Base-by-base conservation (phyloP, 805 yeast species). In the Hanseniaspora clermontiae region DNA sequence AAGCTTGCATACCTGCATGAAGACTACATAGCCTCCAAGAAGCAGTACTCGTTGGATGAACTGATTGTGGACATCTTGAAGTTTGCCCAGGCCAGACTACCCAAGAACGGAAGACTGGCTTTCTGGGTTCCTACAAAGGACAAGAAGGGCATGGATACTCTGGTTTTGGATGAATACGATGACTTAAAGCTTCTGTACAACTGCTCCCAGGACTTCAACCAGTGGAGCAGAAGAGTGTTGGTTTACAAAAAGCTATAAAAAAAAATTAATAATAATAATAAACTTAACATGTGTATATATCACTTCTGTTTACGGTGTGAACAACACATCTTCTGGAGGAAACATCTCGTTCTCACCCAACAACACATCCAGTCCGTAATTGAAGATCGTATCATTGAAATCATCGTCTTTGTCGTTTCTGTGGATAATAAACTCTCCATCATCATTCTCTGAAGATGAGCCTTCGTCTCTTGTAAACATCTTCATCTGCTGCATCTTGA, bases 61-160 rank as follows among this genome's bases (percentile, higher is more conserved):
- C 72, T 93, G 61, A 71, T 93, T 42, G 87, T 84, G 62, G 97
- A 91, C 65, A 72, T 93, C 39, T 72, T 93, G 43, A 68, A 74
- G 20, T 93, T 84, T 72, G 77, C 95, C 0, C 80, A 89, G 2
- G 73, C 76, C 14, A 77, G 90, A 62, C 73, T 93, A 55, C 86
- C 85, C 0, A 70, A 80, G 2, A 79, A 79, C 8, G 96, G 97
- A 0, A 73, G 97, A 60, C 73, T 93, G 38, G 87, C 93, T 31
- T 90, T 89, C 68, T 93, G 98, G 98, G 87, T 90, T 93, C 98
- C 98, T 0, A 84, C 95, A 1, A 95, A 96, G 1, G 89, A 90
- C 66, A 95, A 87, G 63, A 95, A 86, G 61, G 81, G 78, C 60
- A 74, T 80, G 38, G 79, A 76, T 57, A 80, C 85, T 48, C 73